These are phyloP conservation scores for Globisporangium apiculatum DNA, from an alignment of 352 stramenopile species.

Conservation along the genomic window DNA sequence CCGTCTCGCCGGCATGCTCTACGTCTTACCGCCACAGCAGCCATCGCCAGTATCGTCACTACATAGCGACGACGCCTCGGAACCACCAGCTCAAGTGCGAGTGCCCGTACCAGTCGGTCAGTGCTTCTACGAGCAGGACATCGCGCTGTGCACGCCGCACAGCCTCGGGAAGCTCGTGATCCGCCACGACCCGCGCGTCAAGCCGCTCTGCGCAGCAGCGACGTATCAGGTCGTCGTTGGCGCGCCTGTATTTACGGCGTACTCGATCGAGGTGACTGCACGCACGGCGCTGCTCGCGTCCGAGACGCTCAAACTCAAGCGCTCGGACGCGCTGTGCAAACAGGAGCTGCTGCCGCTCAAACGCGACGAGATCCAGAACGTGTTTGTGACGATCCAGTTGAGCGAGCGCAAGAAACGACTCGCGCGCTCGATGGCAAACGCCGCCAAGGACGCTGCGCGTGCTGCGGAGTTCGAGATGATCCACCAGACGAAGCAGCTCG, in stretches of 20 bases:
- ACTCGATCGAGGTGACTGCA: constrained; percentile 53
- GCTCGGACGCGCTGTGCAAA: constrained; percentile 47
- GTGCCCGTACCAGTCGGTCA: constrained; percentile 44
- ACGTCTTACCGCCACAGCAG: constrained; percentile 33
- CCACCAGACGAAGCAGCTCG: constrained; percentile 30
- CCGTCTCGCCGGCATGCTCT: constrained; percentile 67
- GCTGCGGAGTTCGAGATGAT: constrained; percentile 48
- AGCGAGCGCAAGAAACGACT: constrained; percentile 63
- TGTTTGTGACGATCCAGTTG: constrained; percentile 66
- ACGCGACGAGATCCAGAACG: constrained; percentile 53
- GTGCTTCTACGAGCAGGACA: constrained; percentile 38
- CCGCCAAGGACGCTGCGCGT: constrained; percentile 37
- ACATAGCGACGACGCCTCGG: background rate
- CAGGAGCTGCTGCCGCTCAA: constrained; percentile 54
- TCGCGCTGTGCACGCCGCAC: constrained; percentile 57
- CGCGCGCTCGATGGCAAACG: constrained; percentile 33
- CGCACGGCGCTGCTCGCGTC: constrained; percentile 36
- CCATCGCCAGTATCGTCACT: background rate
- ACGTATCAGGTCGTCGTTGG: constrained; percentile 74
- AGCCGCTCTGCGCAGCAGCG: constrained; percentile 38
- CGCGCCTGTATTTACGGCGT: constrained; percentile 56
- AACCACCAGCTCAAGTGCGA: constrained; percentile 2
- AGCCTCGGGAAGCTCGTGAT: constrained; percentile 60
- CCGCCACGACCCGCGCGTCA: constrained; percentile 44
- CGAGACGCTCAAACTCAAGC: constrained; percentile 43